Evolutionary conservation across 805 yeast species (phyloP).

Genomic region (Lipomyces lipofer): DNA sequence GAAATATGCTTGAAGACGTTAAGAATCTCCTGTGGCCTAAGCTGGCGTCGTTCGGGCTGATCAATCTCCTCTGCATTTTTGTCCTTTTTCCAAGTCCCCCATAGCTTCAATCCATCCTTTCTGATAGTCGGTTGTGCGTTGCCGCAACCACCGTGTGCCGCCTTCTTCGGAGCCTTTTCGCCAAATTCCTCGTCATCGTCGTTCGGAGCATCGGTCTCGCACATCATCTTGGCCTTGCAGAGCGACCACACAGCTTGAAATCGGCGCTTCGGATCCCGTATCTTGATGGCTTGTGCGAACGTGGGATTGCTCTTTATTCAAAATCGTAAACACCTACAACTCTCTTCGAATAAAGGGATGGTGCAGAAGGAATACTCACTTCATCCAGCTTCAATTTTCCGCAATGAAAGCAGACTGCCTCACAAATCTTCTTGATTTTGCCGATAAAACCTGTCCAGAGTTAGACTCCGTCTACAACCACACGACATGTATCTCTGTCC

Average conservation of each 20-base stretch:
- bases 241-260: constrained; percentile 95
- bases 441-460: constrained; percentile 58
- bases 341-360: neutral
- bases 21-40: constrained; percentile 84
- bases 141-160: constrained; percentile 96
- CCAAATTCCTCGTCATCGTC: constrained; percentile 56
- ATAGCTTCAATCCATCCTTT: constrained; percentile 89
- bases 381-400: constrained; percentile 92
- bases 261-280: constrained; percentile 92
- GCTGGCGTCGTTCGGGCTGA: constrained; percentile 87
- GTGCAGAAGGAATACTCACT: constrained; percentile 42
- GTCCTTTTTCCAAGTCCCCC: constrained; percentile 98
- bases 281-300: constrained; percentile 84
- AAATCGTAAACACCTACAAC: constrained; percentile 8
- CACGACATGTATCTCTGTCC: no score
- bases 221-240: constrained; percentile 81
- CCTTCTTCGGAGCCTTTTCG: constrained; percentile 45
- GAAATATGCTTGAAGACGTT: constrained; percentile 91
- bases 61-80: constrained; percentile 80
- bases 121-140: constrained; percentile 94
- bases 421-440: constrained; percentile 91
- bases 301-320: constrained; percentile 52
- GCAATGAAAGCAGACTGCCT: constrained; percentile 98
- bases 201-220: constrained; percentile 77
- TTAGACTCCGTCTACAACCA: neutral